These are phyloP conservation scores for Dalbergia oliveri DNA, from an alignment of 306 rosid genomes.

Conservation along the genomic window DNA sequence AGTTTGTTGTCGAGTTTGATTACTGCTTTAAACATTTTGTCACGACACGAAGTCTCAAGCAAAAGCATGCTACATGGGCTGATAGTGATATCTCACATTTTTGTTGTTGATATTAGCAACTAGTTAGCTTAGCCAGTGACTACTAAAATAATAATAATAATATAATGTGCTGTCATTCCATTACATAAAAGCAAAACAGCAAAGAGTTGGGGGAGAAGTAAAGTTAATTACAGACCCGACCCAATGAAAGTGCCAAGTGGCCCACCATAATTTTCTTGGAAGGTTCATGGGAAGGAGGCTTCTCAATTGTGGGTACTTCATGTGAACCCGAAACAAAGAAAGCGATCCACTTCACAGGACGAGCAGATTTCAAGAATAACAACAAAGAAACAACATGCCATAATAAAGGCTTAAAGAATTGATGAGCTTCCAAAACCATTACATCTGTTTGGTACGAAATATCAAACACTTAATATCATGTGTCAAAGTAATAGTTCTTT, in stretches of 20 bases:
- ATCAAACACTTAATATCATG: background rate
- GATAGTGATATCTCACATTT: constrained; percentile 45
- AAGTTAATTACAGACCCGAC: constrained; percentile 5
- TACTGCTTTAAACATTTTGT: constrained; percentile 38
- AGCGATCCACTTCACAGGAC: constrained; percentile 38
- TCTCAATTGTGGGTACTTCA: constrained; percentile 3
- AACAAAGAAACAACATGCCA: constrained; percentile 26
- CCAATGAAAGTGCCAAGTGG: constrained; percentile 38
- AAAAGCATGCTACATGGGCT: constrained; percentile 15
- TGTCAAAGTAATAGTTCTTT: background rate
- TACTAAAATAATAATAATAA: background rate
- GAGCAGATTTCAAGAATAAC: constrained; percentile 34
- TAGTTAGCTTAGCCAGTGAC: constrained; percentile 1
- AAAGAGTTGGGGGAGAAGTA: background rate
- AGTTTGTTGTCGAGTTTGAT: constrained; percentile 39
- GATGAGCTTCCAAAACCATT: background rate
- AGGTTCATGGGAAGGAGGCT: constrained; percentile 61
- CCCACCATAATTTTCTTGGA: constrained; percentile 56
- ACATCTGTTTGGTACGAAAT: constrained; percentile 22
- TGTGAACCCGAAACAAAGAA: constrained; percentile 31
- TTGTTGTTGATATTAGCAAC: constrained; percentile 26
- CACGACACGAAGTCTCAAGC: constrained; percentile 26
- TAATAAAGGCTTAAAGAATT: constrained; percentile 2
- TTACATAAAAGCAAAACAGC: constrained; percentile 19
- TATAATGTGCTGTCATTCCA: constrained; percentile 1